Evolutionary conservation across 495 filamentous ascomycete species (phyloP).

Genomic region (Daldinia vernicosa): DNA sequence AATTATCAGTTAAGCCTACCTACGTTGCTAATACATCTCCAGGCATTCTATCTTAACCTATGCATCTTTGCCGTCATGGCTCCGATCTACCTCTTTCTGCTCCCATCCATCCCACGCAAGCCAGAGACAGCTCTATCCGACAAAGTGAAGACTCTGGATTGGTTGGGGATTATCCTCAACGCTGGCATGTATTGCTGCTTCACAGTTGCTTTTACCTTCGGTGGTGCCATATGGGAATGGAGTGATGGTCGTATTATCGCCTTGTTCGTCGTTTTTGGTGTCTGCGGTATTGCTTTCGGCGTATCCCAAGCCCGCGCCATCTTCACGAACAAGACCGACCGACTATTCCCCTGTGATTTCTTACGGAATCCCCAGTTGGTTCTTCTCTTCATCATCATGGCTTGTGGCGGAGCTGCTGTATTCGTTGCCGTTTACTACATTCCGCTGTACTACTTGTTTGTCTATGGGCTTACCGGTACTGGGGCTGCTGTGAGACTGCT

Average conservation of each 20-base stretch:
- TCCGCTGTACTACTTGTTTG: not conserved
- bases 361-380: not conserved
- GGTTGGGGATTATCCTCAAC: not conserved
- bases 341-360: not conserved
- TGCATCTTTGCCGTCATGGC: not conserved
- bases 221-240: not conserved
- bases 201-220: not conserved
- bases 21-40: not conserved
- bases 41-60: not conserved
- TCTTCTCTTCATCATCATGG: not conserved
- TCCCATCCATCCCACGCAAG: not conserved
- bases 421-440: not conserved
- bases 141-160: not conserved
- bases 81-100: not conserved
- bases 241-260: not conserved
- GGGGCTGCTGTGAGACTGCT: not conserved
- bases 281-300: not conserved
- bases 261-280: not conserved
- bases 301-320: not conserved
- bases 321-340: not conserved
- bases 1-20: not conserved
- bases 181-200: not conserved
- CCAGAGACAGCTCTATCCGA: not conserved
- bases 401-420: not conserved
- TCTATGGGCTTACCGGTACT: not conserved